phyloP scores from a whole-genome alignment of 1,284 basidiomycete species.

The Ustilago lituana region DNA sequence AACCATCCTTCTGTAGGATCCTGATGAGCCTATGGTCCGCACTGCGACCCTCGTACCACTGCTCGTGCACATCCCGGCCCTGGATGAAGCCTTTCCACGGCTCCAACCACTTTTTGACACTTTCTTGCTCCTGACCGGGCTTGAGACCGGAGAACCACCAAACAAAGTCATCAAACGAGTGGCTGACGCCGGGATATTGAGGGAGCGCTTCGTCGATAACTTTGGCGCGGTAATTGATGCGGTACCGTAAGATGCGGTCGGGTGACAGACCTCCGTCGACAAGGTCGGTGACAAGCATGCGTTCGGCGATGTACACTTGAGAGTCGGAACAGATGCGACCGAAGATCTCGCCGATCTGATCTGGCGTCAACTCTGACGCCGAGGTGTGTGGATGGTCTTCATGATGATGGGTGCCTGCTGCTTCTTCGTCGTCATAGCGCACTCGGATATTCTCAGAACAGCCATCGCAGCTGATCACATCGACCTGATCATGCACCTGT shows the following conservation, averaged over 20 bases:
- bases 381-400: neutral
- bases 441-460: conserved; percentile 44
- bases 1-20: conserved; percentile 13
- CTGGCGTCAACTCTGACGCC: too few species aligned
- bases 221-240: conserved; percentile 34
- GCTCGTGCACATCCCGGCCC: conserved; percentile 10
- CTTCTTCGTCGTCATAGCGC: conserved; percentile 20
- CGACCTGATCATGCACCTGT: conserved; percentile 23
- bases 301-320: conserved; percentile 47
- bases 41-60: conserved; percentile 16
- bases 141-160: conserved; percentile 32
- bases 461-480: conserved; percentile 35
- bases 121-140: conserved; percentile 1
- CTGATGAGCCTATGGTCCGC: conserved; percentile 10
- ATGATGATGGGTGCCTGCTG: neutral
- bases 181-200: conserved; percentile 33
- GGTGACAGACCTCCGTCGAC: conserved; percentile 12
- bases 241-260: conserved; percentile 27
- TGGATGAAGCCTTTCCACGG: conserved; percentile 21
- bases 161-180: conserved; percentile 42
- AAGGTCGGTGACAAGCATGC: conserved; percentile 37
- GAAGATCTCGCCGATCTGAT: conserved; percentile 25
- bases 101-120: conserved; percentile 16
- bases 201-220: conserved; percentile 12
- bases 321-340: conserved; percentile 35